These are phyloP conservation scores for Cornus suecica DNA, from an alignment of 148 eudicot genomes.

Conservation along the genomic window DNA sequence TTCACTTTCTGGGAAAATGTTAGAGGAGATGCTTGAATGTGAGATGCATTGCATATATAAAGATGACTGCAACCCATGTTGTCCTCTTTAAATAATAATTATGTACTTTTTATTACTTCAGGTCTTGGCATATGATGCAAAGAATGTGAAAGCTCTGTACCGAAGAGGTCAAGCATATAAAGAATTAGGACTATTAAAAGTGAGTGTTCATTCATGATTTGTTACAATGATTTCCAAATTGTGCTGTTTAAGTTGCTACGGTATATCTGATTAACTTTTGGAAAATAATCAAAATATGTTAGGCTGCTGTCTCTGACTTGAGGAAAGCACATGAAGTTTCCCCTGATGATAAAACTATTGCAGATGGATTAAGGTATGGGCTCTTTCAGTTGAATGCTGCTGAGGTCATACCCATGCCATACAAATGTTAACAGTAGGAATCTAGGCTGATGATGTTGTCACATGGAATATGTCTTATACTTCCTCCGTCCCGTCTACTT, in stretches of 20 bases:
- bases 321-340: slow-evolving; percentile 78
- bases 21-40: neutral
- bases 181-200: slow-evolving; percentile 70
- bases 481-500: too few species aligned
- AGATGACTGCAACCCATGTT: neutral
- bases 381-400: neutral
- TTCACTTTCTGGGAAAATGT: too few species aligned
- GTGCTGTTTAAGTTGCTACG: slow-evolving; percentile 14
- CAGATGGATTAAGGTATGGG: slow-evolving; percentile 73
- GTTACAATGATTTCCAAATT: slow-evolving; percentile 12
- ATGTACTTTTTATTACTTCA: slow-evolving; percentile 19
- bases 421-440: too few species aligned
- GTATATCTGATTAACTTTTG: slow-evolving; percentile 1
- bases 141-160: slow-evolving; percentile 86
- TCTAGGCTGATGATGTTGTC: neutral
- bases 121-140: slow-evolving; percentile 73
- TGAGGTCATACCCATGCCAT: neutral
- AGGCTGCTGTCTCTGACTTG: slow-evolving; percentile 74
- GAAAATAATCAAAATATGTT: neutral
- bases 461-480: neutral
- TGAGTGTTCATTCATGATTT: slow-evolving; percentile 28
- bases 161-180: slow-evolving; percentile 95
- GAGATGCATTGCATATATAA: neutral
- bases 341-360: slow-evolving; percentile 88
- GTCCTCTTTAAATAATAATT: neutral